Conservation (phyloP, 2,329 filamentous ascomycete genomes). For the Apiospora hydei region DNA sequence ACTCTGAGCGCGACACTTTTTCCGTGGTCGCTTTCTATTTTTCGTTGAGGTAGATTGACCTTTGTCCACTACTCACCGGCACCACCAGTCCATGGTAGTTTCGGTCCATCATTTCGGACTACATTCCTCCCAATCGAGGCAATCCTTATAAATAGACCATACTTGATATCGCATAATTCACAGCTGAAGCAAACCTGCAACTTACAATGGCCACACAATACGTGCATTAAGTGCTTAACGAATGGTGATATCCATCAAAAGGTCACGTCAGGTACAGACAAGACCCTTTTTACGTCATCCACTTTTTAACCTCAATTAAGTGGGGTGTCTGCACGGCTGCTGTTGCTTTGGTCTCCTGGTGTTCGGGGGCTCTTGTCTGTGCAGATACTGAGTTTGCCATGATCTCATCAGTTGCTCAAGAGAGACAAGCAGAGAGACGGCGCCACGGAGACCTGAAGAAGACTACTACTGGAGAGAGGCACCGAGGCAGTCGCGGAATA, state of each 20-base stretch:
- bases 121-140: not conserved
- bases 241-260: too few relatives aligned
- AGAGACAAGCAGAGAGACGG: not conserved
- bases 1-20: constrained; percentile 19
- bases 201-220: too few relatives aligned
- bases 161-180: not conserved
- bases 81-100: constrained; percentile 14
- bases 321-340: not conserved
- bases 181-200: too few relatives aligned
- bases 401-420: constrained; percentile 4
- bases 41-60: constrained; percentile 14
- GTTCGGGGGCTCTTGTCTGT: not conserved
- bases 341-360: not conserved
- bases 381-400: not conserved
- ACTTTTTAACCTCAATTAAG: not conserved
- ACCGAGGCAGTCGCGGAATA: not conserved
- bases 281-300: not conserved
- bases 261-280: not conserved
- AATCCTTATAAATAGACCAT: not conserved
- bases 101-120: constrained; percentile 21
- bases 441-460: too few relatives aligned
- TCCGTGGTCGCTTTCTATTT: constrained; percentile 21
- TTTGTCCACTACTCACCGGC: constrained; percentile 19
- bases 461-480: too few relatives aligned
- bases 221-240: too few relatives aligned